Percentiles rank a stretch among this genome's conserved stretches.
phyloP scores from a whole-genome alignment of 1,139 yeast species.

The Geotrichum europaeum region DNA sequence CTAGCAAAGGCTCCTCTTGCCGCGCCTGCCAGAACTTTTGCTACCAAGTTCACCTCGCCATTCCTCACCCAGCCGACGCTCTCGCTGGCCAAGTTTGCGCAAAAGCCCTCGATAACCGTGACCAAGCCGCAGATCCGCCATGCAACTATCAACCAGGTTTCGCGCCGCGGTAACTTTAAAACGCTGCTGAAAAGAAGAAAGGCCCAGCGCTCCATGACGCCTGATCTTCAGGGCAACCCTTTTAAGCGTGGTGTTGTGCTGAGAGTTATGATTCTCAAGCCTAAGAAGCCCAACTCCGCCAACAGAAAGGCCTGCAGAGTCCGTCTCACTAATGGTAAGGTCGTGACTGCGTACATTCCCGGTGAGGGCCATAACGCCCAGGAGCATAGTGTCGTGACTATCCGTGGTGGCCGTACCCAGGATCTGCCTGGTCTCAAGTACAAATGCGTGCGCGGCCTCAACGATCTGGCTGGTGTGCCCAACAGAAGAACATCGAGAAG shows the following conservation, averaged over 20 bases:
- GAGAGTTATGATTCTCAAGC: conserved; percentile 89
- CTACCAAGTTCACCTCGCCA: neutral
- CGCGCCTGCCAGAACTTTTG: neutral
- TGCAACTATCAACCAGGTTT: conserved; percentile 30
- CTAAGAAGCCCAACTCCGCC: conserved; percentile 97
- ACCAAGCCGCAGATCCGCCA: conserved; percentile 19
- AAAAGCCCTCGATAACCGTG: neutral
- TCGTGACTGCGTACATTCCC: conserved; percentile 88
- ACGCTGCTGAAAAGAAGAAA: conserved; percentile 32
- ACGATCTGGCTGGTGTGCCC: conserved; percentile 92
- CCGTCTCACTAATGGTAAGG: conserved; percentile 81
- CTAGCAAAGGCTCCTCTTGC: neutral
- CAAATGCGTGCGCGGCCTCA: conserved; percentile 87
- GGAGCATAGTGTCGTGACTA: conserved; percentile 93
- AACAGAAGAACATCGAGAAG: conserved; percentile 86
- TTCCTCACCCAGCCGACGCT: neutral
- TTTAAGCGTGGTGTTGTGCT: conserved; percentile 91
- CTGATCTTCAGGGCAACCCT: conserved; percentile 76
- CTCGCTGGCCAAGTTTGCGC: neutral
- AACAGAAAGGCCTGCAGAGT: conserved; percentile 97
- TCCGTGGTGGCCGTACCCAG: conserved; percentile 96
- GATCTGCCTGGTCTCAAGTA: conserved; percentile 98
- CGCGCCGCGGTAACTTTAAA: conserved; percentile 32
- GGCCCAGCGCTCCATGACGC: conserved; percentile 62
- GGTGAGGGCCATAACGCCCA: conserved; percentile 99